phyloP scores from a whole-genome alignment of 352 stramenopile genomes.

The Phytopythium kandeliae region DNA sequence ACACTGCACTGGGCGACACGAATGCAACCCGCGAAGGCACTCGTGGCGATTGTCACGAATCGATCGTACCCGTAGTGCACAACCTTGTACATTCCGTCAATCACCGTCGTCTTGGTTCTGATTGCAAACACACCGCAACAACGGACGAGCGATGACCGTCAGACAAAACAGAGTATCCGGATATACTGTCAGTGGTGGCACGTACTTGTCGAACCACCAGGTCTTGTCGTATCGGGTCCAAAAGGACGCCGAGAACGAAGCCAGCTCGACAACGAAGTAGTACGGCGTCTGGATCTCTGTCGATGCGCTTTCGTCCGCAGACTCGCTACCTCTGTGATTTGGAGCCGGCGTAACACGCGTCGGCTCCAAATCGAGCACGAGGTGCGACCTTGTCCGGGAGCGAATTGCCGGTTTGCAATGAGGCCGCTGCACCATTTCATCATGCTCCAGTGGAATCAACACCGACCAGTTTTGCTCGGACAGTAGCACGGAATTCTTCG shows the following conservation, averaged over 20 bases:
- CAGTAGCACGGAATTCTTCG: not conserved
- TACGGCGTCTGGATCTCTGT: slow-evolving; percentile 19
- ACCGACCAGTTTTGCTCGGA: slow-evolving; percentile 10
- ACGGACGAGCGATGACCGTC: not conserved
- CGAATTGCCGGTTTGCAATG: slow-evolving; percentile 10
- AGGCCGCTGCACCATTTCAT: not conserved
- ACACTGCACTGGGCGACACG: slow-evolving; percentile 54
- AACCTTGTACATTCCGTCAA: slow-evolving; percentile 59
- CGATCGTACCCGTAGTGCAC: slow-evolving; percentile 40
- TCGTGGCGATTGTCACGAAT: slow-evolving; percentile 30
- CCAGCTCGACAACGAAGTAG: slow-evolving; percentile 63
- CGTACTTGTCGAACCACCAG: slow-evolving; percentile 79
- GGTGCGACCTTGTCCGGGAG: slow-evolving; percentile 9
- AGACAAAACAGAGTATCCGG: too few relatives aligned
- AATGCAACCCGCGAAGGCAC: slow-evolving; percentile 51
- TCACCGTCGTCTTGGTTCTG: slow-evolving; percentile 50
- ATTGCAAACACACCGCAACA: not conserved
- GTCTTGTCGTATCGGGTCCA: slow-evolving; percentile 71
- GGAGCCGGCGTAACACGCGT: not conserved
- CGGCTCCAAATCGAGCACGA: slow-evolving; percentile 14
- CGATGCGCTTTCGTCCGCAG: not conserved
- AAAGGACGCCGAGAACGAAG: slow-evolving; percentile 58
- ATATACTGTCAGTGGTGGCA: too few relatives aligned
- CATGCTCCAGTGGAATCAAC: slow-evolving; percentile 14
- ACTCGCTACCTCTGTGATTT: not conserved